Percentiles rank a stretch among this genome's conserved stretches.
Evolutionary conservation across 2,329 filamentous ascomycete species (phyloP).

Genomic region (Aspergillus awamori): DNA sequence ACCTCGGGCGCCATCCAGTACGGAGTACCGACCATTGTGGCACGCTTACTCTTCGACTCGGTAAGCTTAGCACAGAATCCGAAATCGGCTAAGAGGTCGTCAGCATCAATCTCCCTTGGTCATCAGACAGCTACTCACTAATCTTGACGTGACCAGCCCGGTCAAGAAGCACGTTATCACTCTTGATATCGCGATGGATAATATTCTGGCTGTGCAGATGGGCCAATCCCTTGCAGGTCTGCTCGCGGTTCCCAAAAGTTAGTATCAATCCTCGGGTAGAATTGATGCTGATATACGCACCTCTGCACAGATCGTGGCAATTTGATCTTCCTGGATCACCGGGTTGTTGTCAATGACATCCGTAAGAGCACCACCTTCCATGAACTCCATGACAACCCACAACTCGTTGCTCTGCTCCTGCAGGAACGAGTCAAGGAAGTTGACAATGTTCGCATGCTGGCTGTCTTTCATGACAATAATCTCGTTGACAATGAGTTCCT

Average conservation of each 20-base stretch:
- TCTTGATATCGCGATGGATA: slow-evolving; percentile 99
- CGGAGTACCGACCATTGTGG: slow-evolving; percentile 97
- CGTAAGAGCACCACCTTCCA: slow-evolving; percentile 96
- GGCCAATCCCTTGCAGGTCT: slow-evolving; percentile 94
- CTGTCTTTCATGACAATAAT: slow-evolving; percentile 99
- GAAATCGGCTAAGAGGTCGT: slow-evolving; percentile 78
- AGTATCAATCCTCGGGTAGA: slow-evolving; percentile 7
- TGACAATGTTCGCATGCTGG: slow-evolving; percentile 97
- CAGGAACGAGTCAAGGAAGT: slow-evolving; percentile 95
- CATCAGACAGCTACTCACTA: slow-evolving; percentile 65
- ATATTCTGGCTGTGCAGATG: slow-evolving; percentile 96
- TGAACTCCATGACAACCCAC: slow-evolving; percentile 99
- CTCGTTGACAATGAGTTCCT: slow-evolving; percentile 98
- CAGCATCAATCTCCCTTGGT: slow-evolving; percentile 23
- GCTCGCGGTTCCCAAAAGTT: slow-evolving; percentile 17
- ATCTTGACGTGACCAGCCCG: slow-evolving; percentile 96
- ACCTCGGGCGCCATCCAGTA: slow-evolving; percentile 99
- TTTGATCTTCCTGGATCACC: slow-evolving; percentile 92
- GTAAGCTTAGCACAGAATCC: slow-evolving; percentile 99
- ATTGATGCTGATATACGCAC: slow-evolving; percentile 54
- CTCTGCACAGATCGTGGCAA: slow-evolving; percentile 95
- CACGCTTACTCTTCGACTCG: slow-evolving; percentile 93
- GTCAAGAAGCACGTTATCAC: slow-evolving; percentile 94
- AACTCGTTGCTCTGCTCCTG: slow-evolving; percentile 92
- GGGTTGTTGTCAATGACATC: slow-evolving; percentile 99